Evolutionary conservation across 2,329 filamentous ascomycete species (phyloP), one percentile per base, ranked within the genome.

Genomic region (Aspergillus japonicus): DNA sequence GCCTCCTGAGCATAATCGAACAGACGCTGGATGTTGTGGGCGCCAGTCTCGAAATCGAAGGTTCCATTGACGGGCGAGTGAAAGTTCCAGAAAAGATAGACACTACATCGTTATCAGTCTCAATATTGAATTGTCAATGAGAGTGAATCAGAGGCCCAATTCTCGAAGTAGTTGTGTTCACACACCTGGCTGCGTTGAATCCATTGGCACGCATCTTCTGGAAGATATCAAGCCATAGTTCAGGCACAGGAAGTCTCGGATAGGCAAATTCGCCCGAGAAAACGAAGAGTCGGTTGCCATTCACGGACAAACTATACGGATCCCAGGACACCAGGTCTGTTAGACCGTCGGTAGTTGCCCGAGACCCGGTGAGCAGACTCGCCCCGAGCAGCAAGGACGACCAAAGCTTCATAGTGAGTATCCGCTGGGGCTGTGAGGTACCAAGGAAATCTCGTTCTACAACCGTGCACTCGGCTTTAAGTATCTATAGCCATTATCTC

Each of bases 141-240:
- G 26, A 29, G 2, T 8, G 26, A 29, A 29, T 29, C 26, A 29
- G 8, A 1, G 8, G 26, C 3, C 2, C 2, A 5, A 29, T 29
- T 29, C 7, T 29, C 2, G 7, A 29, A 5, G n/a, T 12, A 35
- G 29, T 14, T 54, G 14, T 26, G 31, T 47, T 4, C 7, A 47
- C 52, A 14, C 12, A 55, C 53, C 53, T 55, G 12, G 44, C 53
- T 33, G 53, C 29, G 26, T 58, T 58, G 24, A 52, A 92, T 0
- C 91, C 91, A 10, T 91, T 77, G 0, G 89, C 87, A 73, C 89
- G 91, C 70, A 93, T 85, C 74, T 95, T 95, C 68, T 94, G 87
- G 65, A 95, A 89, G 1, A 93, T 72, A 63, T 93, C 90, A 2
- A 89, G 78, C 79, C 88, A 87, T 4, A 89, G 78, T 51, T 78